These are phyloP conservation scores for Fusarium brachygibbosum DNA, from an alignment of 2,329 filamentous ascomycete genomes.

Conservation along the genomic window DNA sequence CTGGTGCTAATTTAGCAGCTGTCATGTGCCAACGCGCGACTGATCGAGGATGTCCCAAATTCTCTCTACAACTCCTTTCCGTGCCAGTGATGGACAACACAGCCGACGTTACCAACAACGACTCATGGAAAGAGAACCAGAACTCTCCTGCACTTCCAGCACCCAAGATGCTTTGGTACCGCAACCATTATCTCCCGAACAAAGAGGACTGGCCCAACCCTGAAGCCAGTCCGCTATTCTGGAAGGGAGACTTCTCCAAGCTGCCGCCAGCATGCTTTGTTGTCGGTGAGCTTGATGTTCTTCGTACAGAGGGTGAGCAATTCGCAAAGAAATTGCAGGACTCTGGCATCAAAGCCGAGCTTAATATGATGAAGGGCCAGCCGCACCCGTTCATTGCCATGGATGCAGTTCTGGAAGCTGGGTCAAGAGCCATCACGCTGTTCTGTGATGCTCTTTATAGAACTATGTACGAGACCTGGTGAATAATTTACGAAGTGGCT, in stretches of 20 bases:
- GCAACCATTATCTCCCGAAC: constrained; percentile 7
- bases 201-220: background rate
- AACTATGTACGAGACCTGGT: constrained; percentile 15
- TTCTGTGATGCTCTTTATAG: constrained; percentile 19
- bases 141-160: background rate
- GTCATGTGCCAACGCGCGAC: constrained; percentile 28
- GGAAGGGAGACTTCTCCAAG: constrained; percentile 16
- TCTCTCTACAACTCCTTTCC: constrained; percentile 25
- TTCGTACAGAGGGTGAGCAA: constrained; percentile 8
- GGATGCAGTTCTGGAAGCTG: constrained; percentile 22
- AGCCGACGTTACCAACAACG: background rate
- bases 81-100: constrained; percentile 26
- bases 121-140: constrained; percentile 21
- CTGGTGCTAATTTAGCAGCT: constrained; percentile 18
- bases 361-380: constrained; percentile 19
- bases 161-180: constrained; percentile 20
- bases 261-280: constrained; percentile 24
- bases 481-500: background rate
- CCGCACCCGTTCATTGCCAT: constrained; percentile 30
- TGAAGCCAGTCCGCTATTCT: background rate
- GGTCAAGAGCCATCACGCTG: constrained; percentile 2
- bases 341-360: background rate
- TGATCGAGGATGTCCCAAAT: background rate
- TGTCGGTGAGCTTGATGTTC: constrained; percentile 13
- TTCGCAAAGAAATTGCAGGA: constrained; percentile 3